These are phyloP conservation scores for Leonotis leonurus DNA, from an alignment of 257 asterid species.

Conservation along the genomic window DNA sequence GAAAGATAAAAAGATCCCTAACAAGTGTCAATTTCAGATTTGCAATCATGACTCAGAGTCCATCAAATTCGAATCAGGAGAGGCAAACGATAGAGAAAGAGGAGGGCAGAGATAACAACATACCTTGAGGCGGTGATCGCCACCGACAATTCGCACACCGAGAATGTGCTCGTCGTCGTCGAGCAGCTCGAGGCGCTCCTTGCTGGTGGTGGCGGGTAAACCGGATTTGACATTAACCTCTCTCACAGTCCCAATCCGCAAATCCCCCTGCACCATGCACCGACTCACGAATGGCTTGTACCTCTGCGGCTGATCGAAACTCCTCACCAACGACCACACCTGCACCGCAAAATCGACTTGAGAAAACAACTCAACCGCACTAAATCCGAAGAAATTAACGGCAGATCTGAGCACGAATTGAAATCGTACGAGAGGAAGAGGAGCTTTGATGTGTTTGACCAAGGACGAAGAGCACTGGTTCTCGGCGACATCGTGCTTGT, in stretches of 20 bases:
- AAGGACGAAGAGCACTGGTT: constrained; percentile 72
- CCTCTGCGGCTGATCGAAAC: constrained; percentile 89
- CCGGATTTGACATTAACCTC: constrained; percentile 84
- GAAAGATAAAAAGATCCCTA: not conserved
- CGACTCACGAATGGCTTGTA: constrained; percentile 88
- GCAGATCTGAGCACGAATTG: constrained; percentile 17
- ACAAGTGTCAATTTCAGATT: not conserved
- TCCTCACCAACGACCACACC: constrained; percentile 93
- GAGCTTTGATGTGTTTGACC: constrained; percentile 84
- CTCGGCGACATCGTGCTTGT: constrained; percentile 57
- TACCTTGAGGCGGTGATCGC: constrained; percentile 92
- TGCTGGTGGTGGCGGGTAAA: constrained; percentile 84
- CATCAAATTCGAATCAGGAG: not conserved
- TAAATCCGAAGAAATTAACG: not conserved
- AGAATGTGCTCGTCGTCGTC: constrained; percentile 78
- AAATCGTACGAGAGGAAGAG: constrained; percentile 57
- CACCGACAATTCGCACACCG: constrained; percentile 79
- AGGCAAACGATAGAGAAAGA: not conserved
- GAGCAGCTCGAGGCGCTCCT: constrained; percentile 72
- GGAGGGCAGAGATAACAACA: not conserved
- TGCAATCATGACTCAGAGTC: not conserved
- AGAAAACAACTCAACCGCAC: not conserved
- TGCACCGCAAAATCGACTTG: constrained; percentile 14
- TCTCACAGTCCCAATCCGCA: constrained; percentile 77
- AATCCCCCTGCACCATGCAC: constrained; percentile 69